A percentile compares a stretch with the other conserved stretches of the same genome.
Conservation (phyloP, 176 grass and related monocot species). For the Phoenix dactylifera region DNA sequence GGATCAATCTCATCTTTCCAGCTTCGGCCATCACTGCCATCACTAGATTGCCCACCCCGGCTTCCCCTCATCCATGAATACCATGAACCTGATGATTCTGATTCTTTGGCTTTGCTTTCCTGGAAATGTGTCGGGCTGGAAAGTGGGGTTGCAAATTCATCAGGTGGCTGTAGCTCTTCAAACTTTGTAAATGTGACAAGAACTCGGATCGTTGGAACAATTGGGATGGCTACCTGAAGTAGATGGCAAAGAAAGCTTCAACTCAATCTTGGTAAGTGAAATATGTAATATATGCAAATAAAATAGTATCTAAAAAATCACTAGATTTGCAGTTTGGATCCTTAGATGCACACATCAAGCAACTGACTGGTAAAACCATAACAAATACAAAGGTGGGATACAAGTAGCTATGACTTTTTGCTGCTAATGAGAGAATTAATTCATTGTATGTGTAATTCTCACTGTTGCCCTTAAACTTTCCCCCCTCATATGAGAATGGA, state of each 20-base stretch:
- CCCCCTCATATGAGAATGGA: neutral
- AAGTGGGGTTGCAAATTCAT: conserved; percentile 86
- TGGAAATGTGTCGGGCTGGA: conserved; percentile 77
- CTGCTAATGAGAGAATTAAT: too few relatives aligned
- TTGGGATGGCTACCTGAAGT: conserved; percentile 86
- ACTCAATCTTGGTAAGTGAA: neutral
- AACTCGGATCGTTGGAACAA: conserved; percentile 92
- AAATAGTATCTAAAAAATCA: too few relatives aligned
- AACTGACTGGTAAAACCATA: too few relatives aligned
- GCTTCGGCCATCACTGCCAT: conserved; percentile 33
- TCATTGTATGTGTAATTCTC: too few relatives aligned
- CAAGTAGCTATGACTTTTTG: too few relatives aligned
- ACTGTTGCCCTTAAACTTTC: neutral
- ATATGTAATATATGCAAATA: too few relatives aligned
- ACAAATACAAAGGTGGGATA: too few relatives aligned
- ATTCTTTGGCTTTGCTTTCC: conserved; percentile 52
- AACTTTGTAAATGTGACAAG: conserved; percentile 96
- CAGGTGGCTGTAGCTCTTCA: conserved; percentile 64
- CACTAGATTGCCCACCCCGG: conserved; percentile 42
- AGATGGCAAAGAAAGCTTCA: neutral
- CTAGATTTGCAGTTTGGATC: too few relatives aligned
- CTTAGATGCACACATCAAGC: too few relatives aligned
- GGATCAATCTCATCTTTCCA: conserved; percentile 82
- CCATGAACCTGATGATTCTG: conserved; percentile 76
- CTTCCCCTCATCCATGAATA: conserved; percentile 91